These are phyloP conservation scores for Solanum bulbocastanum DNA, from an alignment of 257 asterid species.

Conservation along the genomic window DNA sequence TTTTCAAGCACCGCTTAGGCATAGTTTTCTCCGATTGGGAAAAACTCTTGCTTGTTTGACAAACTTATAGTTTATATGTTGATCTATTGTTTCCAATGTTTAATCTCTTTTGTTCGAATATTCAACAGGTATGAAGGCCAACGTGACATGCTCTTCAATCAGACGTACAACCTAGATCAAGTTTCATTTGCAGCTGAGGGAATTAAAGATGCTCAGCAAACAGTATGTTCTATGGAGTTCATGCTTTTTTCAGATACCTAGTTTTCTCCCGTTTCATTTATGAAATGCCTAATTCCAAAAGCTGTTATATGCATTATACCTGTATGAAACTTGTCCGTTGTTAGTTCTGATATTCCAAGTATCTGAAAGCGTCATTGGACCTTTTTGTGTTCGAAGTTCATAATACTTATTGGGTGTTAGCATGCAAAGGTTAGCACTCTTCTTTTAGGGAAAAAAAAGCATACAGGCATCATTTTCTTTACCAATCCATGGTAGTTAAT, in stretches of 20 bases:
- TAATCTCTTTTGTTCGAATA: not conserved
- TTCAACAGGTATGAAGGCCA: slow-evolving; percentile 87
- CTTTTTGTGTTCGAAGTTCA: not conserved
- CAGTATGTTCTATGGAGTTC: slow-evolving; percentile 46
- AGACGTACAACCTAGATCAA: slow-evolving; percentile 92
- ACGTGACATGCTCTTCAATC: slow-evolving; percentile 93
- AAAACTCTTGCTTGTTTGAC: not conserved
- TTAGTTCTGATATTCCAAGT: not conserved
- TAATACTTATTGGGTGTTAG: not conserved
- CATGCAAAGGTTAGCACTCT: not conserved
- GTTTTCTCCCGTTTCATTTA: not conserved
- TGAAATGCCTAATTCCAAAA: not conserved
- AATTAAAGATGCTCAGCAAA: slow-evolving; percentile 96
- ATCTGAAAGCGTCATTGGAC: not conserved
- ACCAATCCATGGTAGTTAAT: not conserved
- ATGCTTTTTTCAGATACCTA: not conserved
- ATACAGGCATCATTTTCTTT: not conserved
- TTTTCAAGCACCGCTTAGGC: not conserved
- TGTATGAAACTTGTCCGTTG: not conserved
- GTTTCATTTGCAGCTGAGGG: slow-evolving; percentile 98
- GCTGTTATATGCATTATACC: not conserved
- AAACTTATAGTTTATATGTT: not conserved
- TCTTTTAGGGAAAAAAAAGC: not conserved
- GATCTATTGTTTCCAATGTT: not conserved
- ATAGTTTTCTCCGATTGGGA: not conserved